Evolutionary conservation across 768 basidiomycete genomes (phyloP).

Genomic region (Amanita thiersii): DNA sequence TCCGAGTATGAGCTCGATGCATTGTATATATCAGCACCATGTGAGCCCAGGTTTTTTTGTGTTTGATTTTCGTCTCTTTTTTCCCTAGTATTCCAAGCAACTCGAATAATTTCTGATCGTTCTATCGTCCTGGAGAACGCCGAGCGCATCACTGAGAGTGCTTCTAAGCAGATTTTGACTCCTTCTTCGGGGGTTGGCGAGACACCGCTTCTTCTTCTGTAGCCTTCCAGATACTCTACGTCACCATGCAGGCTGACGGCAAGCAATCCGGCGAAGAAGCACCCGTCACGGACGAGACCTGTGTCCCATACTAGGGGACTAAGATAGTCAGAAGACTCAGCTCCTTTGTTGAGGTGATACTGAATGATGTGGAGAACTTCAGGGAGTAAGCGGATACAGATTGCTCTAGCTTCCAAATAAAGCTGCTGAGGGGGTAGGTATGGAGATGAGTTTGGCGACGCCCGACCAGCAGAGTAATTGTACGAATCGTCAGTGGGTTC

Average conservation of each 20-base stretch:
- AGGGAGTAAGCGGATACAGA: conserved; percentile 45
- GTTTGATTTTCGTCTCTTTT: background rate
- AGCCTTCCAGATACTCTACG: conserved; percentile 27
- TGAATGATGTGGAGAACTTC: conserved; percentile 43
- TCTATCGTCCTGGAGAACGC: conserved; percentile 69
- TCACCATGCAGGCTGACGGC: conserved; percentile 56
- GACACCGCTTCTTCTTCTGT: conserved; percentile 20
- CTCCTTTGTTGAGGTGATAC: conserved; percentile 29
- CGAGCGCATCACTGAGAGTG: conserved; percentile 82
- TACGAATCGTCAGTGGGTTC: conserved; percentile 12
- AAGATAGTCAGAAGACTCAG: conserved; percentile 18
- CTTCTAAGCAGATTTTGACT: conserved; percentile 54
- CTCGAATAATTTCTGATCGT: conserved; percentile 51
- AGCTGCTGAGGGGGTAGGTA: conserved; percentile 40
- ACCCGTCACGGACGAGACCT: conserved; percentile 80
- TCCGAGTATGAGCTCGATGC: background rate
- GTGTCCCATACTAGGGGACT: conserved; percentile 81
- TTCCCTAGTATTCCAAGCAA: conserved; percentile 32
- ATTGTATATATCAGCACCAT: background rate
- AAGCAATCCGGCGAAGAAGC: conserved; percentile 78
- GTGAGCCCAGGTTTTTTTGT: background rate
- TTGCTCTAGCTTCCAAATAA: conserved; percentile 37
- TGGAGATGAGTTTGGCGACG: conserved; percentile 35
- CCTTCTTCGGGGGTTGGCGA: conserved; percentile 32
- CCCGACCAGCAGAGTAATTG: conserved; percentile 28